These are phyloP conservation scores for Cryptosporidium tyzzeri DNA, from an alignment of 169 alveolate genomes.

Conservation along the genomic window DNA sequence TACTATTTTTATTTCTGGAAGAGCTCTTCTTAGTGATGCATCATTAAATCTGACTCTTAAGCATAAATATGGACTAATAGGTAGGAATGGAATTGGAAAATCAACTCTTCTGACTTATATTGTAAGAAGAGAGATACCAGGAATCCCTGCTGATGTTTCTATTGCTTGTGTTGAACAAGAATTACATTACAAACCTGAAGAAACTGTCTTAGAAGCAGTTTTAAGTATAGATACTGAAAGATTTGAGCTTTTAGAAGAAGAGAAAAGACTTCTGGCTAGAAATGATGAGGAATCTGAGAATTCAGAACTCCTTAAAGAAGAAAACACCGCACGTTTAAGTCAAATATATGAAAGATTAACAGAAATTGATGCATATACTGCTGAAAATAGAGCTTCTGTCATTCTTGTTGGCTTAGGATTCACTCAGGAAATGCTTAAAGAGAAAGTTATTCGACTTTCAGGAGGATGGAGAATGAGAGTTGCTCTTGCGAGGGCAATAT, in stretches of 20 bases:
- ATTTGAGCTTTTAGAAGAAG: constrained; percentile 87
- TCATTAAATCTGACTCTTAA: constrained; percentile 90
- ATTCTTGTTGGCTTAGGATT: constrained; percentile 94
- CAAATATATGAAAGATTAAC: constrained; percentile 88
- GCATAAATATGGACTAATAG: constrained; percentile 94
- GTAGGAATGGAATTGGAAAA: constrained; percentile 98
- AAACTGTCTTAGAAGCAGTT: constrained; percentile 92
- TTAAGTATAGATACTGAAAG: constrained; percentile 95
- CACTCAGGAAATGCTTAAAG: constrained; percentile 86
- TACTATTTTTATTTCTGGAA: constrained; percentile 93
- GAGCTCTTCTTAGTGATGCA: constrained; percentile 93
- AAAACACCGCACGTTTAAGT: constrained; percentile 82
- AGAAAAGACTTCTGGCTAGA: constrained; percentile 81
- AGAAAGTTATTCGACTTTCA: constrained; percentile 90
- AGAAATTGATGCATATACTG: constrained; percentile 91
- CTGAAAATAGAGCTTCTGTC: constrained; percentile 92
- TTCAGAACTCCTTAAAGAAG: constrained; percentile 75
- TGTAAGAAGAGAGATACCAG: constrained; percentile 94
- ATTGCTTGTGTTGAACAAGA: constrained; percentile 97
- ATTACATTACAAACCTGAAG: constrained; percentile 78
- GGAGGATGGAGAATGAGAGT: constrained; percentile 87
- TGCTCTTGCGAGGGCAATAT: constrained; percentile 84
- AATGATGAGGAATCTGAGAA: constrained; percentile 82
- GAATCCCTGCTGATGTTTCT: constrained; percentile 90
- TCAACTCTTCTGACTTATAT: constrained; percentile 94